Conservation (phyloP, 2,329 filamentous ascomycete genomes). For the Penicillium sp. region DNA sequence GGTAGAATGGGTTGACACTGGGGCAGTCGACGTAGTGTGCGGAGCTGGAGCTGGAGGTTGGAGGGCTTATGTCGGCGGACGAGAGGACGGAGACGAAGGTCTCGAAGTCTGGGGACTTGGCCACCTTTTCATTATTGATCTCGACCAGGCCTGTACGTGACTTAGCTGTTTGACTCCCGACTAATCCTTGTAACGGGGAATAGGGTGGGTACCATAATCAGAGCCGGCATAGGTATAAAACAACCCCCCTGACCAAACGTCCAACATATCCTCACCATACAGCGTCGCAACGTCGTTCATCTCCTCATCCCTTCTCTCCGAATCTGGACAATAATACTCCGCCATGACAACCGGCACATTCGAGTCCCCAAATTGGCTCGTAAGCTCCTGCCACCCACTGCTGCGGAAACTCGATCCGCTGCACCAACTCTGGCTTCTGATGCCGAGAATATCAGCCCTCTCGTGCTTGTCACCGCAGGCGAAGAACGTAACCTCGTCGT, state of each 20-base stretch:
- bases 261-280: neutral
- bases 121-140: neutral
- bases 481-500: neutral
- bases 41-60: neutral
- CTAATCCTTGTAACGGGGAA: neutral
- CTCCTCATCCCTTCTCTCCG: neutral
- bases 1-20: neutral
- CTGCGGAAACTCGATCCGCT: neutral
- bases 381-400: neutral
- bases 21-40: no score
- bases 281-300: neutral
- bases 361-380: neutral
- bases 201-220: neutral
- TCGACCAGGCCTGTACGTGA: neutral
- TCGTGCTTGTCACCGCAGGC: neutral
- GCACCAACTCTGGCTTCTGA: neutral
- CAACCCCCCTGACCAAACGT: neutral
- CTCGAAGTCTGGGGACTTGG: neutral
- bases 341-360: neutral
- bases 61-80: neutral
- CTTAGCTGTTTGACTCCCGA: neutral
- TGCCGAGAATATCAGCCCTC: neutral
- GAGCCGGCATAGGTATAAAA: neutral
- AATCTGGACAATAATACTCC: neutral
- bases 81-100: neutral